Conservation (phyloP, 768 basidiomycete species). For the Boletus huronensis region DNA sequence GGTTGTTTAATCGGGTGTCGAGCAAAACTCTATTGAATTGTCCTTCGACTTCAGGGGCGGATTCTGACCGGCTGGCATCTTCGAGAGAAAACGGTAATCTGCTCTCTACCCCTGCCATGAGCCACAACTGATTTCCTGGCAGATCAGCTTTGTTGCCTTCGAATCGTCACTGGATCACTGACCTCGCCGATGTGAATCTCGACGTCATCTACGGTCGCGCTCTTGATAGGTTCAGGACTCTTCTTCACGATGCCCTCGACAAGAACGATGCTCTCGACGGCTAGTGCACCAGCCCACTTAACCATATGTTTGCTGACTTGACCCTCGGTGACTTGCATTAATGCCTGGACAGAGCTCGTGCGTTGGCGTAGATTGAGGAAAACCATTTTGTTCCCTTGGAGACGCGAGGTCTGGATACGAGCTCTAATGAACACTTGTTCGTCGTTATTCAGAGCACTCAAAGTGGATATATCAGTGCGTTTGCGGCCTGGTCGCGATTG, state of each 20-base stretch:
- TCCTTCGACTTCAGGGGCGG: constrained; percentile 56
- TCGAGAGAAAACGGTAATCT: constrained; percentile 89
- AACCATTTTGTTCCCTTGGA: constrained; percentile 93
- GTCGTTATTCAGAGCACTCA: constrained; percentile 62
- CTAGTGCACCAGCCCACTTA: constrained; percentile 78
- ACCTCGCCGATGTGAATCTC: constrained; percentile 87
- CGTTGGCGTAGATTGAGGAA: constrained; percentile 92
- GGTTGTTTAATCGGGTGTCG: constrained; percentile 92
- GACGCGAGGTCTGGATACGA: constrained; percentile 85
- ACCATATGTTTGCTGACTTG: constrained; percentile 96
- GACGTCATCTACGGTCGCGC: constrained; percentile 80
- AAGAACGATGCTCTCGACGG: constrained; percentile 87
- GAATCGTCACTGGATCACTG: constrained; percentile 11
- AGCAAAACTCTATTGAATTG: constrained; percentile 81
- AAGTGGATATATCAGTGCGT: constrained; percentile 60
- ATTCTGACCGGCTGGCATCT: constrained; percentile 84
- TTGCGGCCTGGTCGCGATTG: constrained; percentile 63
- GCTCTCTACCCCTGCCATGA: constrained; percentile 75
- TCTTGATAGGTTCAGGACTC: constrained; percentile 84
- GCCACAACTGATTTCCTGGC: constrained; percentile 57
- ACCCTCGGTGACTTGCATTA: constrained; percentile 66
- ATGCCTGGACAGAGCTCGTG: constrained; percentile 80
- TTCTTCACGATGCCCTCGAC: constrained; percentile 81
- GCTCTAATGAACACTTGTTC: constrained; percentile 82
- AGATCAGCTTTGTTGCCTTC: background rate